Base-by-base conservation (phyloP, 495 filamentous ascomycete species). In the Podospora bellae-mahoneyi region DNA sequence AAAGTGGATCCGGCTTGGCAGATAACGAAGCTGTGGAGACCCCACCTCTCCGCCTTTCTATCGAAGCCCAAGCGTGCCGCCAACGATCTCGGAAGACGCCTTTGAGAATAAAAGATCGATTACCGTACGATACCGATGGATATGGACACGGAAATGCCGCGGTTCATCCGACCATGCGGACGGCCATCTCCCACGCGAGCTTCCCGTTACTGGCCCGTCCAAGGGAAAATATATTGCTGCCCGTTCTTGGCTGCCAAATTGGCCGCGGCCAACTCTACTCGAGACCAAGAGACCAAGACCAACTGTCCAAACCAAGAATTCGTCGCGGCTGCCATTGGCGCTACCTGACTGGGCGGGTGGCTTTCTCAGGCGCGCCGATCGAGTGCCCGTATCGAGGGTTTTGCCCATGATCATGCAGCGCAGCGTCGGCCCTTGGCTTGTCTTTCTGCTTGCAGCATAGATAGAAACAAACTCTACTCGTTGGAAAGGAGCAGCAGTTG, bases 141-240 rank as follows among this genome's bases (percentile, higher is more conserved):
- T 54, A 28, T 56, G 1, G 44, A 65, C 53, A 48, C 39, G 13
- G 39, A 48, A 18, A 58, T 62, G 59, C 65, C 44, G 65, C n/a
- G 65, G 59, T 67, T 34, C 65, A 48, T 55, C 23, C 53, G 32
- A 48, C 39, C 39, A 48, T 48, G 6, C 39, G 39, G 39, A 48
- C 0, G 39, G 9, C 9, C 13, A 48, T 48, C 15, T 48, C 39
- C 39, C 39, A 48, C 39, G 39, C 39, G 39, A 48, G 39, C 13
- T 48, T 48, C 13, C 39, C 39, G 39, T 13, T 48, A 48, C 39
- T 48, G 39, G 39, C 39, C 39, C 39, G 39, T 18, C 39, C 39
- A 48, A 48, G 39, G 7, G 39, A 48, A 48, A 13, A 48, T 48
- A 48, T 48, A 48, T 6, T 48, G 39, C 39, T 48, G 39, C 39